Evolutionary conservation across 257 asterid genomes (phyloP).

Genomic region (Cynanchum wilfordii): DNA sequence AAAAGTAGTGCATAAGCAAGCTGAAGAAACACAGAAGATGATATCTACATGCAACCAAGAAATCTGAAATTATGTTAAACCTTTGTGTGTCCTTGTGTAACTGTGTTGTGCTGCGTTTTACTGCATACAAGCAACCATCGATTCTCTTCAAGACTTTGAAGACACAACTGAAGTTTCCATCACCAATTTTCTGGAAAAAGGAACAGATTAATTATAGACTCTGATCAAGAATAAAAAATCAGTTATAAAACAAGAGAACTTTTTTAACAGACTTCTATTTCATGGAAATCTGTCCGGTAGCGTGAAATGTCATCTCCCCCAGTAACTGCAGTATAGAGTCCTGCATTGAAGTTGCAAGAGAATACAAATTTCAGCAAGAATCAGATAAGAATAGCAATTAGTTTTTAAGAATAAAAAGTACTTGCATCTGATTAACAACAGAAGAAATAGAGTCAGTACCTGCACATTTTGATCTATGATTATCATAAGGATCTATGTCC

Average conservation of each 20-base stretch:
- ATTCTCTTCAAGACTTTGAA: slow-evolving; percentile 84
- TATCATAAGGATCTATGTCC: slow-evolving; percentile 62
- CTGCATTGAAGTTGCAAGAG: slow-evolving; percentile 34
- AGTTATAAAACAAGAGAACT: neutral
- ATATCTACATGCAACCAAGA: neutral
- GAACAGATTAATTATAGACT: slow-evolving; percentile 12
- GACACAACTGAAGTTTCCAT: slow-evolving; percentile 79
- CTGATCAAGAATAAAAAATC: neutral
- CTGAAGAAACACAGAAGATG: neutral
- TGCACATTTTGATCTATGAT: slow-evolving; percentile 76
- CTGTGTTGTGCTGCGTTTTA: slow-evolving; percentile 63
- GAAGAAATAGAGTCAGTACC: slow-evolving; percentile 34
- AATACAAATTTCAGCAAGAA: neutral
- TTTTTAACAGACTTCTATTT: slow-evolving; percentile 52
- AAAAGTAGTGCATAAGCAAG: slow-evolving; percentile 15
- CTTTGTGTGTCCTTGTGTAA: slow-evolving; percentile 80
- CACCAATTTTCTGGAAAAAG: slow-evolving; percentile 68
- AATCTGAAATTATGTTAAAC: slow-evolving; percentile 24
- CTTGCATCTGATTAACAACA: neutral
- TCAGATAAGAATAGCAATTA: neutral
- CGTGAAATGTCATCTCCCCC: slow-evolving; percentile 79
- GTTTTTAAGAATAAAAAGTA: neutral
- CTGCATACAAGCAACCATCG: slow-evolving; percentile 92
- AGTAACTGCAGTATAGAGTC: slow-evolving; percentile 41
- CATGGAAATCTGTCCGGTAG: slow-evolving; percentile 81